phyloP scores from a whole-genome alignment of 352 stramenopile species.

The Phytopythium aichiense region DNA sequence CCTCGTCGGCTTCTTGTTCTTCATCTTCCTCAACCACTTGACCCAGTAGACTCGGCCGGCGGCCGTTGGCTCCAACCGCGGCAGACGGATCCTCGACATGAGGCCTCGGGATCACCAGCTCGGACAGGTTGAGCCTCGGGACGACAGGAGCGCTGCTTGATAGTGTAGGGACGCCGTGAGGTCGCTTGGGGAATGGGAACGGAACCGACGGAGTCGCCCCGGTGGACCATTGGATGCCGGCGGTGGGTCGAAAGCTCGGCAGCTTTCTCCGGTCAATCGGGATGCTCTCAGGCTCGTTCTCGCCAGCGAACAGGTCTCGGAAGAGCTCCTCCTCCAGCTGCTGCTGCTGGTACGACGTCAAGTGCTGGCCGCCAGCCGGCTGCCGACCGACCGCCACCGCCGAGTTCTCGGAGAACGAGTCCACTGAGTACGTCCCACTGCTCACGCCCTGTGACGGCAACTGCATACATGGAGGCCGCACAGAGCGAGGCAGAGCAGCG shows the following conservation, averaged over 20 bases:
- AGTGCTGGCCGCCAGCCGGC: not conserved
- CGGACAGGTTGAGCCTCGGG: constrained; percentile 37
- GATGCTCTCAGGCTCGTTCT: constrained; percentile 9
- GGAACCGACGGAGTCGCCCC: not conserved
- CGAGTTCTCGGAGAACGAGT: constrained; percentile 56
- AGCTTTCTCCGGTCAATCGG: not conserved
- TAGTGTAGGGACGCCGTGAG: not conserved
- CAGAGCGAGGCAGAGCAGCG: constrained; percentile 9
- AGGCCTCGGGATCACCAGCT: constrained; percentile 39
- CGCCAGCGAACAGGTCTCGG: constrained; percentile 47
- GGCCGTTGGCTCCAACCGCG: not conserved
- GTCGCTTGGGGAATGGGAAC: constrained; percentile 11
- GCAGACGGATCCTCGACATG: constrained; percentile 10
- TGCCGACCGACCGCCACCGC: constrained; percentile 7
- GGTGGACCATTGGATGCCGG: not conserved
- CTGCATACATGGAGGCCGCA: constrained; percentile 1
- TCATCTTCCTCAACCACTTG: constrained; percentile 19
- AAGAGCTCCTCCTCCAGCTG: constrained; percentile 68
- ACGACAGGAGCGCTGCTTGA: constrained; percentile 8
- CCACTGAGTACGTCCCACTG: constrained; percentile 33
- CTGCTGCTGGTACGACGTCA: constrained; percentile 9
- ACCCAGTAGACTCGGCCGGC: not conserved
- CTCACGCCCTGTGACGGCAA: too few relatives aligned
- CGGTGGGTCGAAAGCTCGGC: not conserved
- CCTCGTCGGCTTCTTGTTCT: constrained; percentile 21